Conservation (phyloP, 2,329 filamentous ascomycete species). For the Claviceps sp. region DNA sequence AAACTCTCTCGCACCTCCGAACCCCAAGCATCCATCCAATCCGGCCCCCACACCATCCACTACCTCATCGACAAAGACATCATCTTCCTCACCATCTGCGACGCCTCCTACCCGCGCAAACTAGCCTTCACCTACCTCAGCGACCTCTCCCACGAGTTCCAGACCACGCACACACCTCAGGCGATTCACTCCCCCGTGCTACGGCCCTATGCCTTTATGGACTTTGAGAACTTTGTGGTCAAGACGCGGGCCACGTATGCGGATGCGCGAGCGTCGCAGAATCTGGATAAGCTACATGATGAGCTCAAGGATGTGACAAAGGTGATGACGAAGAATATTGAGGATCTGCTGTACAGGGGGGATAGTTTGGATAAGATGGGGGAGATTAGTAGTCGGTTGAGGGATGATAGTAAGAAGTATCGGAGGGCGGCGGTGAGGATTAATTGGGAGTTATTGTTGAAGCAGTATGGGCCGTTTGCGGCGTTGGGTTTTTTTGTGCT, state of each 20-base stretch:
- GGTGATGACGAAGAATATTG: constrained; percentile 99
- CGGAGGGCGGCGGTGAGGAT: constrained; percentile 83
- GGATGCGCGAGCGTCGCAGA: constrained; percentile 79
- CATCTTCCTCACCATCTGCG: constrained; percentile 88
- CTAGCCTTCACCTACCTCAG: constrained; percentile 96
- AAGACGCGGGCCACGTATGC: constrained; percentile 90
- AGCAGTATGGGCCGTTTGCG: constrained; percentile 91
- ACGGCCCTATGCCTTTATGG: constrained; percentile 91
- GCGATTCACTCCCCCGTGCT: constrained; percentile 64
- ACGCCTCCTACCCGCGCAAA: constrained; percentile 89
- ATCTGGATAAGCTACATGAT: constrained; percentile 89
- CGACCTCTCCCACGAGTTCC: constrained; percentile 84
- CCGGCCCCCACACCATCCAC: constrained; percentile 69
- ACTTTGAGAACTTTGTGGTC: constrained; percentile 94
- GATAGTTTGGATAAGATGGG: constrained; percentile 96
- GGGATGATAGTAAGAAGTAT: constrained; percentile 93
- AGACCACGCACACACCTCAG: constrained; percentile 60
- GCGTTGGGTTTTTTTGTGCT: constrained; percentile 71
- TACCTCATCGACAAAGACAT: constrained; percentile 76
- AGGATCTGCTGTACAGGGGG: constrained; percentile 88
- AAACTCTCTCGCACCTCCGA: constrained; percentile 81
- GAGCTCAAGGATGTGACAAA: constrained; percentile 96
- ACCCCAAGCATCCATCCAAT: constrained; percentile 84
- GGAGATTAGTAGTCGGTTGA: constrained; percentile 73
- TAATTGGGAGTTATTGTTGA: constrained; percentile 93